A percentile compares a stretch with the other conserved stretches of the same genome.
Evolutionary conservation across 108 stramenopile species (phyloP).

Genomic region (Chaetoceros tenuissimus): DNA sequence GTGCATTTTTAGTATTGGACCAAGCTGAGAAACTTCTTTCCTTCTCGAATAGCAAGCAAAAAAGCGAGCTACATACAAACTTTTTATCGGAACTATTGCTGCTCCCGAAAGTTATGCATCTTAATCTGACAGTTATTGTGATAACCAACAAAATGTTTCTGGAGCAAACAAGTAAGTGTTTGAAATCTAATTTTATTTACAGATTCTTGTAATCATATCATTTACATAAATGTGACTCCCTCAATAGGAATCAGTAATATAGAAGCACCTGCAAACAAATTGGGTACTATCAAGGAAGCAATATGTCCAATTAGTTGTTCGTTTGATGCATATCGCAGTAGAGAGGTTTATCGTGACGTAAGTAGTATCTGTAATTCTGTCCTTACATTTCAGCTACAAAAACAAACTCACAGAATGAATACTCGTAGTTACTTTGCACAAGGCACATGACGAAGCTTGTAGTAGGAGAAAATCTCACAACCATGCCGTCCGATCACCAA

Average conservation of each 20-base stretch:
- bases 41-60: slow-evolving; percentile 14
- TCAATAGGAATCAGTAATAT: slow-evolving; percentile 27
- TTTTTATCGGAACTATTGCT: slow-evolving; percentile 42
- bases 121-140: slow-evolving; percentile 53
- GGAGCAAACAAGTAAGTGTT: slow-evolving; percentile 36
- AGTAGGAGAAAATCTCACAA: slow-evolving; percentile 7
- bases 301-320: slow-evolving; percentile 36
- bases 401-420: too few species aligned
- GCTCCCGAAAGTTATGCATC: slow-evolving; percentile 46
- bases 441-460: too few species aligned
- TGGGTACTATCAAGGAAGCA: slow-evolving; percentile 30
- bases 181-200: background rate
- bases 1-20: slow-evolving; percentile 58
- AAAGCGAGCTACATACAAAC: slow-evolving; percentile 11
- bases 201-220: slow-evolving; percentile 1
- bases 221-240: background rate
- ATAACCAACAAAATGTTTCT: slow-evolving; percentile 37
- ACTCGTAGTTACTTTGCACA: too few species aligned
- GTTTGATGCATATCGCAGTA: slow-evolving; percentile 35
- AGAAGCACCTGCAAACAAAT: slow-evolving; percentile 15
- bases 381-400: background rate
- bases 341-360: slow-evolving; percentile 22
- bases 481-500: too few species aligned
- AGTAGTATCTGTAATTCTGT: background rate
- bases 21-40: slow-evolving; percentile 56